Evolutionary conservation across 768 basidiomycete genomes (phyloP), one percentile per base, ranked within the genome.

Genomic region (Inosperma sp.): DNA sequence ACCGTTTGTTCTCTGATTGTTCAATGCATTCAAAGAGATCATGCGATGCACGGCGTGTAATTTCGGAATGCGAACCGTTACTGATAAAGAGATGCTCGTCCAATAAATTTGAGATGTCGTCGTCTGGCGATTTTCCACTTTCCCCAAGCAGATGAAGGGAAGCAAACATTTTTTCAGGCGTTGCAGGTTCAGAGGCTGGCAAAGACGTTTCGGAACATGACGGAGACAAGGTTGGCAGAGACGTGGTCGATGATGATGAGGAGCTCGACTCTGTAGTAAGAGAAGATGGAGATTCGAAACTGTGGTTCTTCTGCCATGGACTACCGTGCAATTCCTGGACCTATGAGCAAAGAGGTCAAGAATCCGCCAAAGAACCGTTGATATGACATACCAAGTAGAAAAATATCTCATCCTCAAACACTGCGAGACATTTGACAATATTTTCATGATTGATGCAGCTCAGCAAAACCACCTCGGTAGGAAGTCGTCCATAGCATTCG

Each of bases 11-110:
- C 56, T 81, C 79, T 16, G 84, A 83, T 60, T 89, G 86, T 68
- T 97, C 94, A 39, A 96, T 93, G 65, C 89, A 95, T 66, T 97
- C 94, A 60, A 96, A 97, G 36, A 97, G 74, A 66, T 97, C 94
- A 64, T 94, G 83, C 8, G 92, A 93, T 17, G 88, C 77, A 30
- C 93, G 81, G 26, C 88, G 80, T 19, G 80, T 73, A 62, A 77
- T 81, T 37, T 71, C 68, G 17, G 76, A 71, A 35, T 70, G 73
- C 26, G 49, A 17, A 17, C 62, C 61, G 22, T 29, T 14, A 55
- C 52, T 30, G 59, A 59, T n/a, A n/a, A n/a, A n/a, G 23, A 62
- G 59, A 39, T 56, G 61, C 36, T 57, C 49, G 29, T 57, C 51
- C 44, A 57, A 49, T 52, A 56, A 53, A 7, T 57, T 57, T 49